Evolutionary conservation across 306 rosid species (phyloP).

Genomic region (Hippophae gyantsensis): DNA sequence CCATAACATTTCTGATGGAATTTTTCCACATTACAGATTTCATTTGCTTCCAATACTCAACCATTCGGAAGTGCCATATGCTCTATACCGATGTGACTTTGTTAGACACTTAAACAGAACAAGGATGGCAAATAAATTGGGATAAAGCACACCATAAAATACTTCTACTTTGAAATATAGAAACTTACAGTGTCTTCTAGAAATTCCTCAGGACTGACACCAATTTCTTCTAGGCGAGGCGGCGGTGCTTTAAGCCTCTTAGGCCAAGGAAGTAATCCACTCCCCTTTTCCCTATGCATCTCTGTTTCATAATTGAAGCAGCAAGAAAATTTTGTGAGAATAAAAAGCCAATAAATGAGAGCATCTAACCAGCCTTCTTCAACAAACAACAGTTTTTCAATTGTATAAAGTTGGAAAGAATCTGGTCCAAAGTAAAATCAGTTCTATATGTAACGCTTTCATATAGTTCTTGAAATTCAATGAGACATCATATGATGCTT

Average conservation of each 20-base stretch:
- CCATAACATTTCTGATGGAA: constrained; percentile 53
- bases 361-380: neutral
- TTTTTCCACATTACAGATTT: constrained; percentile 31
- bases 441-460: too few relatives aligned
- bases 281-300: constrained; percentile 41
- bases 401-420: neutral
- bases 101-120: neutral
- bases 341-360: neutral
- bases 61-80: constrained; percentile 44
- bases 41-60: constrained; percentile 57
- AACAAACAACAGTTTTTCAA: neutral
- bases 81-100: constrained; percentile 26
- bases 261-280: constrained; percentile 49
- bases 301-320: constrained; percentile 23
- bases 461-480: too few relatives aligned
- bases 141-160: neutral
- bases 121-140: neutral
- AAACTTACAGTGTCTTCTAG: constrained; percentile 44
- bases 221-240: constrained; percentile 46
- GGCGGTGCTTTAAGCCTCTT: constrained; percentile 45
- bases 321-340: neutral
- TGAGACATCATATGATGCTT: too few relatives aligned
- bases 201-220: constrained; percentile 42
- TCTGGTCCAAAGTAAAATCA: neutral
- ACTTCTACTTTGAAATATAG: constrained; percentile 5